phyloP scores from a whole-genome alignment of 2,329 filamentous ascomycete species.

The Xylariaceae sp. region DNA sequence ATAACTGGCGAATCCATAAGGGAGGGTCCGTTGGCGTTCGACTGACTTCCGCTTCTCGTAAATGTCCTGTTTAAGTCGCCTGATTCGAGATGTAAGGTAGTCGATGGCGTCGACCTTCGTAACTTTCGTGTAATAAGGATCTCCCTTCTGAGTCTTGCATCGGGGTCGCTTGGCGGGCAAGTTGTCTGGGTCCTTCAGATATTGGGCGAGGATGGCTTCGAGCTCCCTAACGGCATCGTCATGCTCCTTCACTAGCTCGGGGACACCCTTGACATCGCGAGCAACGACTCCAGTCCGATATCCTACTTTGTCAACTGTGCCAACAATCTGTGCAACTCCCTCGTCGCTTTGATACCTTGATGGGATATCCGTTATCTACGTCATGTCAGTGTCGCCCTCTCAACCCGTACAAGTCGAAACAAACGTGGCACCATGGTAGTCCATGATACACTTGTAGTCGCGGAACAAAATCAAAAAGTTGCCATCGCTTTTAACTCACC shows the following conservation, averaged over 20 bases:
- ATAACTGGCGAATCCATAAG: constrained; percentile 90
- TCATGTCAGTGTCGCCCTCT: constrained; percentile 13
- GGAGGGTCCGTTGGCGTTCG: constrained; percentile 80
- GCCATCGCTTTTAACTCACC: constrained; percentile 36
- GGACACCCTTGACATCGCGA: constrained; percentile 83
- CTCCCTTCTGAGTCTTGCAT: constrained; percentile 72
- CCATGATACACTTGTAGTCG: no score
- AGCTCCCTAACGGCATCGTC: constrained; percentile 71
- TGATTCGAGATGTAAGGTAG: constrained; percentile 78
- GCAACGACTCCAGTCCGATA: constrained; percentile 55
- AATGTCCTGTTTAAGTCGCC: constrained; percentile 72
- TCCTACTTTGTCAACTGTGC: constrained; percentile 37
- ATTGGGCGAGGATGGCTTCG: constrained; percentile 76
- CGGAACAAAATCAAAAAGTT: neutral
- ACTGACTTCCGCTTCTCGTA: constrained; percentile 72
- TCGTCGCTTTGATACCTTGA: constrained; percentile 71
- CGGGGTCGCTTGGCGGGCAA: constrained; percentile 70
- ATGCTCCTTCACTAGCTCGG: constrained; percentile 76
- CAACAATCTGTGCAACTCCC: constrained; percentile 59
- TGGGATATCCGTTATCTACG: constrained; percentile 75
- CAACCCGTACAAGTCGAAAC: neutral
- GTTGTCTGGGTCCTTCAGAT: constrained; percentile 75
- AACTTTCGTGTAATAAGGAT: constrained; percentile 56
- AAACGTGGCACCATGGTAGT: neutral
- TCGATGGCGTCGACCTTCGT: constrained; percentile 88